Evolutionary conservation across 768 basidiomycete species (phyloP), one percentile per base, ranked within the genome.

Genomic region (Lactifluus volemus): DNA sequence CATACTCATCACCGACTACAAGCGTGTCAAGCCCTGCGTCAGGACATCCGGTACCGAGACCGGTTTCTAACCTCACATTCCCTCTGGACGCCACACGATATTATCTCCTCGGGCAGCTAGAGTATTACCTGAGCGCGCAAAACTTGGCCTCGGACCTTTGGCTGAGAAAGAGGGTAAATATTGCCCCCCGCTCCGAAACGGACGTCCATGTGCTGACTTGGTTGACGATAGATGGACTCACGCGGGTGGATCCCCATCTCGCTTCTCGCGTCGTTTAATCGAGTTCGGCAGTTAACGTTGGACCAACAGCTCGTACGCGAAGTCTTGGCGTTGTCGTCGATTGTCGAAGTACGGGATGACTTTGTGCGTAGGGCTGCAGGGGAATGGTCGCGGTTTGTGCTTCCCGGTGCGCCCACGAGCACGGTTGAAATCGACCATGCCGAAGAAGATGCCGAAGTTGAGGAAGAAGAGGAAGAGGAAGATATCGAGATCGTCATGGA

Each of bases 61-160:
- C 84, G 4, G 57, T 77, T 49, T 73, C 81, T 2, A 69, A 70
- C 15, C 54, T 83, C 14, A 66, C 78, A 5, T 85, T 82, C 74
- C 78, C 83, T 2, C 69, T 89, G 12, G 91, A 94, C 68, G 73
- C 81, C 25, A 83, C 80, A 53, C 72, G 84, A 52, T 86, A 79
- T 67, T 84, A 81, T 70, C 76, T 96, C 30, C 79, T 96, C 48
- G 86, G 83, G 1, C 89, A 96, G 72, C 74, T 96, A 54, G 95
- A 96, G 73, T 97, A 92, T 72, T 98, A 96, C 75, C 78, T 98
- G 66, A 91, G 92, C 67, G 78, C 86, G 58, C 86, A 97, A 70
- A 97, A 96, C 70, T 78, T 98, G 75, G 88, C 82, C n/a, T 83
- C 85, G 70, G 94, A 98, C 71, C 79, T 88, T 65, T 96, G 81